phyloP scores from a whole-genome alignment of 257 asterid species.

The Petunia axillaris region DNA sequence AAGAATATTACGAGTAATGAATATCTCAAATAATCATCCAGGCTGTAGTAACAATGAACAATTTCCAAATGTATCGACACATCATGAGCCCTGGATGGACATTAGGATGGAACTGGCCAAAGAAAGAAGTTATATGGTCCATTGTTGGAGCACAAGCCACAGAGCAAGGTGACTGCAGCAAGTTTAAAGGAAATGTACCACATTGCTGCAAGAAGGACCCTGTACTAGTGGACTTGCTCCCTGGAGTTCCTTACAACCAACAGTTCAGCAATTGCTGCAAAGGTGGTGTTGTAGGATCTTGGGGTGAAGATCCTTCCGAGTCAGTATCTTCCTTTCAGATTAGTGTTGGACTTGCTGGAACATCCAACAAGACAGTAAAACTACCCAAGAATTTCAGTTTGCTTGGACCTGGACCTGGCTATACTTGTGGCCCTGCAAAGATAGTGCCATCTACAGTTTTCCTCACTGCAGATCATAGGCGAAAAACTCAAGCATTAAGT shows the following conservation, averaged over 20 bases:
- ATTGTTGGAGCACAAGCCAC: constrained; percentile 79
- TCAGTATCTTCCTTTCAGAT: constrained; percentile 76
- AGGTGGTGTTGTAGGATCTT: constrained; percentile 76
- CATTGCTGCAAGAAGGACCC: constrained; percentile 74
- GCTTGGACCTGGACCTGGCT: constrained; percentile 75
- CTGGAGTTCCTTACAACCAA: constrained; percentile 82
- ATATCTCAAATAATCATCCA: constrained; percentile 13
- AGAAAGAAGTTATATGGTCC: constrained; percentile 83
- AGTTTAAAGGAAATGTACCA: constrained; percentile 70
- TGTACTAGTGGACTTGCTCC: constrained; percentile 64
- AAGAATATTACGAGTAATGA: neutral
- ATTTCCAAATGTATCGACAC: constrained; percentile 75
- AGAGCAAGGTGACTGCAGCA: constrained; percentile 84
- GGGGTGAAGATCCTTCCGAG: constrained; percentile 75
- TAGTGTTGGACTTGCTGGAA: constrained; percentile 73
- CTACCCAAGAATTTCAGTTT: constrained; percentile 69
- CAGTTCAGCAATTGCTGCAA: constrained; percentile 80
- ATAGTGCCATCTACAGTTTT: constrained; percentile 68
- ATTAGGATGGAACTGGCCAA: constrained; percentile 76
- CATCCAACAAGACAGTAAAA: constrained; percentile 73
- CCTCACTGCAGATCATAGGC: constrained; percentile 58
- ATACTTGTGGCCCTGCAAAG: constrained; percentile 80
- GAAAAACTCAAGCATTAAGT: constrained; percentile 79
- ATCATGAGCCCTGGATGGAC: constrained; percentile 82
- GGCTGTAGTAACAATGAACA: constrained; percentile 77